A percentile compares a stretch with the other conserved stretches of the same genome.
Evolutionary conservation across 441 rosid species (phyloP).

Genomic region (Populus hybrid): DNA sequence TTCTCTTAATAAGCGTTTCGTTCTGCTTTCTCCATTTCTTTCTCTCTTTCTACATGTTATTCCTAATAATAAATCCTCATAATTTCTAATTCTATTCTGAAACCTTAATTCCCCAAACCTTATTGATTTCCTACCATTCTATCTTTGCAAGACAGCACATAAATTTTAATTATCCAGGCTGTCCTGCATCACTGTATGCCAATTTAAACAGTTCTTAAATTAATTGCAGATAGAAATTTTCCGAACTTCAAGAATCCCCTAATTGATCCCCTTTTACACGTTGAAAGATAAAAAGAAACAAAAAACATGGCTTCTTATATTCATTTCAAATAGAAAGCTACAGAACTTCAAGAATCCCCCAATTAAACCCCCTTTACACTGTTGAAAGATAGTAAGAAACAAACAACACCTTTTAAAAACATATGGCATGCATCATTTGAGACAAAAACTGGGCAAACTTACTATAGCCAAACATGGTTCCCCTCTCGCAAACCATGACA

Average conservation of each 20-base stretch:
- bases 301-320: background rate
- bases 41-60: background rate
- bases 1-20: background rate
- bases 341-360: background rate
- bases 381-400: constrained; percentile 1
- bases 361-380: background rate
- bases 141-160: background rate
- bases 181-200: background rate
- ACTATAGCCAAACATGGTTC: constrained; percentile 98
- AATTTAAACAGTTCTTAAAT: no score
- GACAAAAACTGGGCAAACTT: constrained; percentile 35
- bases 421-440: constrained; percentile 7
- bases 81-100: background rate
- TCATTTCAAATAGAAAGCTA: no score
- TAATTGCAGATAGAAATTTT: background rate
- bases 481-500: constrained; percentile 94
- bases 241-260: background rate
- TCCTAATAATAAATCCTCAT: background rate
- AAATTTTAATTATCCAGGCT: background rate
- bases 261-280: background rate
- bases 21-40: background rate
- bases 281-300: background rate
- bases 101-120: background rate
- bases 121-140: background rate
- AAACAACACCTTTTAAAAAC: background rate